Base-by-base conservation (phyloP, 2,329 filamentous ascomycete species). In the Pseudogymnoascus sp. region DNA sequence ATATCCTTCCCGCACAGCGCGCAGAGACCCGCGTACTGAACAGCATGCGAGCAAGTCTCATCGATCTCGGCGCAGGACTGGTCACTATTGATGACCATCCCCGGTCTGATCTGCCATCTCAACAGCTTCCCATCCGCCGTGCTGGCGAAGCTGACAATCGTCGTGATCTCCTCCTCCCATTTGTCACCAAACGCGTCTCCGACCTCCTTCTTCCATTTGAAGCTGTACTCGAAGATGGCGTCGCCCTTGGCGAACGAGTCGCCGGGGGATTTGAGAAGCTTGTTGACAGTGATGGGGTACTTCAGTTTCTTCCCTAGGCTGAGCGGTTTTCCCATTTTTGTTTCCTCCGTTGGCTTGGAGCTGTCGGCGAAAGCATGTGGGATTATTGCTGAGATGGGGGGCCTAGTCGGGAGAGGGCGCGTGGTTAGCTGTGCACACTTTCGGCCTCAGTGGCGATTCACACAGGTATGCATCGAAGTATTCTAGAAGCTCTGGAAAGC, bases 1-100 rank as follows among this genome's bases (percentile, higher is more conserved):
- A 99, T 96, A 77, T 97, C 93, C 76, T 93, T 91, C 67, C 95
- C 95, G 76, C 95, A 99, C 66, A 93, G 84, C 64, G 87, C 91
- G 77, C 95, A 99, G 68, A 99, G 83, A 50, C 93, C 93, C 63
- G 89, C 89, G 73, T 91, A 96, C 75, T 97, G 93, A 42, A 96
- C 83, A 70, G 93, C 90, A 77, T 99, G 95, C 31, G 89, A 84
- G 76, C 95, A 99, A 63, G 89, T 86, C 78, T 99, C 95, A 71
- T 96, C 89, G 62, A 99, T 89, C 65, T 91, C 87, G 65, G 92
- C 84, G 66, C 82, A 84, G 1, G 78, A 73, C 66, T 79, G 79
- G 73, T 89, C 85, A 59, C 78, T 78, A 4, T 79, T 75, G 64
- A 93, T 82, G 69, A 85, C 80, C 68, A 86, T 81, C 64, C 88